Base-by-base conservation (phyloP, 208 protist genomes). In the Crithidia brevicula region DNA sequence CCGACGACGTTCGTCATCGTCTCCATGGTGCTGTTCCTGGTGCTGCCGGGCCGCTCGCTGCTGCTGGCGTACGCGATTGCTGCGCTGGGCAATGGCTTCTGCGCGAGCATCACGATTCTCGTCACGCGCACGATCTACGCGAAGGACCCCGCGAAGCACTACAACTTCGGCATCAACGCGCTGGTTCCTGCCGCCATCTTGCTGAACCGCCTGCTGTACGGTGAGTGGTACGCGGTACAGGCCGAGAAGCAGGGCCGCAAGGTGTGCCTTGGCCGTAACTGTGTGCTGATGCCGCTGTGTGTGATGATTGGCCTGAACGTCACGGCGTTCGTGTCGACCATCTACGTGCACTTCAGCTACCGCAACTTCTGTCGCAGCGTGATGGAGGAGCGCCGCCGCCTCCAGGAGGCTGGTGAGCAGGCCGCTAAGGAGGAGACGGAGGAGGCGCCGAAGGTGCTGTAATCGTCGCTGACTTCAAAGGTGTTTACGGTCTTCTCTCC, bases 141-240 rank as follows among this genome's bases (percentile, higher is more conserved):
- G 34, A 87, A 87, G 62, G 84, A 91, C 59, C 64, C 82, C 28
- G 88, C 79, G 40, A 88, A 83, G 77, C 84, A 89, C 70, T 93
- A 91, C 68, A 88, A 91, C 67, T 85, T 85, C 25, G 67, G 64
- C 45, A 79, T 67, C 40, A 73, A 82, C 45, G 60, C 82, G 11
- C 46, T 72, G 5, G 63, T 70, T 49, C 56, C 66, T 15, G 52
- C 79, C 3, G 73, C 81, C 8, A 61, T 93, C 31, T 31, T 87
- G 31, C 74, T 91, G 28, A 93, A 93, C 74, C 78, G 83, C 38
- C 20, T 91, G 30, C 46, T 93, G 20, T 93, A 83, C 66, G 88
- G 80, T n/a, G 88, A 91, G 72, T 86, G 79, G 79, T 81, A 74
- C 59, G 77, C 82, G n/a, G n/a, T 45, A 15, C 68, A 69, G 54